Conservation (phyloP, 2,329 filamentous ascomycete genomes). For the Venturia oleaginea region DNA sequence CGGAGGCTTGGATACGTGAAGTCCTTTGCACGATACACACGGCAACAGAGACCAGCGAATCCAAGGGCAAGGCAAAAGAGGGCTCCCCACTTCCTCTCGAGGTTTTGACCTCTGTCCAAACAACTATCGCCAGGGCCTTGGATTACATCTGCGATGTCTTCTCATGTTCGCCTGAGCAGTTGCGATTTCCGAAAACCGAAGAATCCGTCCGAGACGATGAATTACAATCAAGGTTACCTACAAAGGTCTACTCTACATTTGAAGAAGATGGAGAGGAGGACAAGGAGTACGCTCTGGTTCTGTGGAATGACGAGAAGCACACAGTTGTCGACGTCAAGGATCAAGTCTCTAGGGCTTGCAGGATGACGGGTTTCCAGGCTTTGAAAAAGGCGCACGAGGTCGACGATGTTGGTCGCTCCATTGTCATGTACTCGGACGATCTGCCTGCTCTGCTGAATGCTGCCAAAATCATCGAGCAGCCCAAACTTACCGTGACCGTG, state of each 20-base stretch:
- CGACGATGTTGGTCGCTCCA: slow-evolving; percentile 76
- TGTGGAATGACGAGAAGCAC: slow-evolving; percentile 99
- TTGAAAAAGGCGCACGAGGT: slow-evolving; percentile 74
- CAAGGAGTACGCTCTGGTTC: slow-evolving; percentile 70
- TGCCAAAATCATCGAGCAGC: slow-evolving; percentile 82
- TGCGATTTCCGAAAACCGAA: slow-evolving; percentile 74
- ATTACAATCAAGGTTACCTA: slow-evolving; percentile 62
- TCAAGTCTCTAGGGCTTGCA: slow-evolving; percentile 84
- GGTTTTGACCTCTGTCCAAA: slow-evolving; percentile 65
- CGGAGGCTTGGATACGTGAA: slow-evolving; percentile 84
- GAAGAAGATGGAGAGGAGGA: slow-evolving; percentile 53
- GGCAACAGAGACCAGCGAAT: slow-evolving; percentile 19
- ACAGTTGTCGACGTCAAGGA: slow-evolving; percentile 84
- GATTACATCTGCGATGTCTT: slow-evolving; percentile 98
- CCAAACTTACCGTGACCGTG: slow-evolving; percentile 92
- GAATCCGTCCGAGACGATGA: slow-evolving; percentile 78
- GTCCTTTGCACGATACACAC: slow-evolving; percentile 93
- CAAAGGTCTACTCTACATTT: slow-evolving; percentile 56
- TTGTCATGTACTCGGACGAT: slow-evolving; percentile 67
- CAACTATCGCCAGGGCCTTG: slow-evolving; percentile 75
- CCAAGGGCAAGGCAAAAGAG: slow-evolving; percentile 48
- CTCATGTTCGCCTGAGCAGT: slow-evolving; percentile 92
- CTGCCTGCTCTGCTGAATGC: slow-evolving; percentile 65
- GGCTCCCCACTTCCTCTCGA: slow-evolving; percentile 58
- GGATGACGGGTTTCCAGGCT: slow-evolving; percentile 59